phyloP scores from a whole-genome alignment of 148 eudicot genomes.

The Polygonum maritimum region DNA sequence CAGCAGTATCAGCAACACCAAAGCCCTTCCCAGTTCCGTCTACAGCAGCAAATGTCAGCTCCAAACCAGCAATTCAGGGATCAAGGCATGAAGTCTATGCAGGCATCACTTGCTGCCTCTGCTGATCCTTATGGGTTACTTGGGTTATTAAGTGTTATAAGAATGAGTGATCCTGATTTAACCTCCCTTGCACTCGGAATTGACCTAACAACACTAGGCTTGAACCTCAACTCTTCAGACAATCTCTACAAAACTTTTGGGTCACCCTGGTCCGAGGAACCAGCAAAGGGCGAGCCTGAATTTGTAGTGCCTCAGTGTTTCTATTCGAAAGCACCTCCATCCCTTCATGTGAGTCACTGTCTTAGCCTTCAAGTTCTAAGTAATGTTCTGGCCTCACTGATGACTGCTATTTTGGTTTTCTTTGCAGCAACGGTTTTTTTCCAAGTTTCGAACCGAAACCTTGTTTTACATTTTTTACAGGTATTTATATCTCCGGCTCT shows the following conservation, averaged over 20 bases:
- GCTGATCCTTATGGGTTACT: constrained; percentile 81
- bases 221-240: constrained; percentile 73
- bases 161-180: constrained; percentile 82
- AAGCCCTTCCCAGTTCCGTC: constrained; percentile 61
- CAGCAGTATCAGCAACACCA: constrained; percentile 86
- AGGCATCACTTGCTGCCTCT: constrained; percentile 50
- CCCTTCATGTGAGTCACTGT: constrained; percentile 51
- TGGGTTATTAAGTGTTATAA: constrained; percentile 73
- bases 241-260: constrained; percentile 77
- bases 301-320: constrained; percentile 78
- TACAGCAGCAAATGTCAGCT: constrained; percentile 71
- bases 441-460: constrained; percentile 59
- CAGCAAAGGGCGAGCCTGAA: constrained; percentile 86
- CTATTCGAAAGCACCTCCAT: constrained; percentile 59
- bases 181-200: constrained; percentile 84
- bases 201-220: constrained; percentile 79
- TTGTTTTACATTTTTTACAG: constrained; percentile 85
- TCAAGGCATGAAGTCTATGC: constrained; percentile 67
- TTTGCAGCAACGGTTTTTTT: constrained; percentile 79
- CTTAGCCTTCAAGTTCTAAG: neutral
- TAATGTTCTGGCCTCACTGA: constrained; percentile 6
- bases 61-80: constrained; percentile 67
- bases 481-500: constrained; percentile 15
- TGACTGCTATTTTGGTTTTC: constrained; percentile 14
- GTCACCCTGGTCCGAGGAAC: constrained; percentile 96